Evolutionary conservation across 2,329 filamentous ascomycete species (phyloP), one percentile per base, ranked within the genome.

Genomic region (Monilinia fructigena): DNA sequence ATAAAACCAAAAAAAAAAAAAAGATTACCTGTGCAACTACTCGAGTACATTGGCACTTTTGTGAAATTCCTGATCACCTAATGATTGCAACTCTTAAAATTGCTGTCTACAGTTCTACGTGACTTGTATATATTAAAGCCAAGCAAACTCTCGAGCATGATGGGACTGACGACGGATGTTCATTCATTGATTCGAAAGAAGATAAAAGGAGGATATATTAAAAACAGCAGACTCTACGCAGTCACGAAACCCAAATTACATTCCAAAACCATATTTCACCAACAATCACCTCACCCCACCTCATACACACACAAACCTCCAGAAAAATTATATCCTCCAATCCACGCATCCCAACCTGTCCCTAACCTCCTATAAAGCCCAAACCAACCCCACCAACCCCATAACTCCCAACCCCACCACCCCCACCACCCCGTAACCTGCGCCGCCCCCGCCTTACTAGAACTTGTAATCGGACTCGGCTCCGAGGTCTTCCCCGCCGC

Each of bases 361-460:
- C 35, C 16, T 7, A 48, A 3, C 60, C 38, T 16, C 35, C 63
- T 60, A 65, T 55, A 65, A 60, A 23, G 26, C 63, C 55, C 52
- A 56, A 59, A 65, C 55, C 47, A 65, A 48, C 5, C 63, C 63
- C 55, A 53, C 18, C 10, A 59, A 45, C 0, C 63, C 63, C 11
- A 47, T 47, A 3, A 59, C 16, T 12, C 55, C 55, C 26, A 45
- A 18, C 1, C 50, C 63, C 28, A 60, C 23, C 16, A 12, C 47
- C 4, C 63, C n/a, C n/a, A n/a, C n/a, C n/a, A n/a, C n/a, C n/a
- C 63, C n/a, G 63, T 65, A 42, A 59, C 48, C 47, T 52, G 42
- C 4, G 63, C 63, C 47, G 55, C 55, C 1, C 45, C 63, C 18
- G 11, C 63, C 35, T 53, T 65, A 38, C 63, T 65, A 11, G 63